Base-by-base conservation (phyloP, 805 yeast species). In the Saccharomyces kudriavzevii region DNA sequence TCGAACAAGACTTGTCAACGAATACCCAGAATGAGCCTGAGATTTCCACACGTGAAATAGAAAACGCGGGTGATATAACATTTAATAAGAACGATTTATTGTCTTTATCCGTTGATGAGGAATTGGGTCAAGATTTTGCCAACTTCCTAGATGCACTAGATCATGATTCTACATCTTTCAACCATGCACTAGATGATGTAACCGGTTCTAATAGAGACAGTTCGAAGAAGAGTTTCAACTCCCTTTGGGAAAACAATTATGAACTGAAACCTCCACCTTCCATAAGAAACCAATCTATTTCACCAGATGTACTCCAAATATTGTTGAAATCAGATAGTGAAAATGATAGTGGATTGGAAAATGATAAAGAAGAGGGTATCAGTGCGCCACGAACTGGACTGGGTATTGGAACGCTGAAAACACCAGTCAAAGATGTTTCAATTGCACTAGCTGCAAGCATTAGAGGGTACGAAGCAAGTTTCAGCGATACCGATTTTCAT, bases 381-480 rank as follows among this genome's bases (percentile, higher is more conserved):
- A 24, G 3, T 13, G 48, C 14, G 6, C 24, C 17, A 8, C 11
- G 29, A 2, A 50, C 30, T 30, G 45, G 25, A 25, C 26, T 30
- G 22, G 54, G 51, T 29, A 49, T 46, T 29, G 58, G 54, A 2
- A 45, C 50, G 6, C 43, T 63, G 45, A 63, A 60, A 43, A 58
- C 63, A 9, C 60, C 63, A 10, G 54, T 56, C 13, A 61, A 63
- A 29, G 57, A 59, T 14, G 65, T 64, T 10, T 43, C 56, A 9
- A 54, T 65, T 24, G 59, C 61, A 5, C 55, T 57, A 46, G 68
- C 63, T 1, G 46, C 54, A 20, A 63, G 64, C 48, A 53, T 61
- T 10, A 56, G 55, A 30, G 67, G 69, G 26, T 58, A 51, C 45
- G 56, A 56, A 20, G 61, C 59, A 9, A 46, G 47, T 27, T 45